Conservation (phyloP, 164 flowering plant species). For the Echeveria elegans region DNA sequence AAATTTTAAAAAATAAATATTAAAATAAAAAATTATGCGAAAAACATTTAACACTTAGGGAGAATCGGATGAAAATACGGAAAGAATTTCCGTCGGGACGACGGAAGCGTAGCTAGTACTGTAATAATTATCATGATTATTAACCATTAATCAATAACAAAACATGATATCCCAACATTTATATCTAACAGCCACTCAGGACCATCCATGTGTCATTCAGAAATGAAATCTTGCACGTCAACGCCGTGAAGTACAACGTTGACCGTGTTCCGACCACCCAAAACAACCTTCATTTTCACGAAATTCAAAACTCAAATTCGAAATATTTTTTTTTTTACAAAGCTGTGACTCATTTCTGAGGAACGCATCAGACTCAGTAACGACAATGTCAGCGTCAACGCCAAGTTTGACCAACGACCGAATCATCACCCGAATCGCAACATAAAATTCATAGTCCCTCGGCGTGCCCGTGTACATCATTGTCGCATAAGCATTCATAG, state of each 20-base stretch:
- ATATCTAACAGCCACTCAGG: not conserved
- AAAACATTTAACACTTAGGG: too few relatives aligned
- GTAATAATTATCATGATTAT: too few relatives aligned
- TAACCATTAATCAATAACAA: too few relatives aligned
- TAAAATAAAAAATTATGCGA: too few relatives aligned
- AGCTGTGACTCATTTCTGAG: conserved; percentile 61
- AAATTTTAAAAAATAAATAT: too few relatives aligned
- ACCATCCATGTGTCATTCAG: not conserved
- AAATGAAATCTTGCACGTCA: not conserved
- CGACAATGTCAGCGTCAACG: conserved; percentile 79
- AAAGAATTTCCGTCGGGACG: too few relatives aligned
- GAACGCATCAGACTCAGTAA: conserved; percentile 87
- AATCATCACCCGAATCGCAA: conserved; percentile 80
- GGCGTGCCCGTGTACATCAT: conserved; percentile 99
- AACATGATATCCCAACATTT: too few relatives aligned
- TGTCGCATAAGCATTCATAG: conserved; percentile 72
- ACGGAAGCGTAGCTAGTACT: too few relatives aligned
- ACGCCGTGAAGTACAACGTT: not conserved
- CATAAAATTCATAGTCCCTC: conserved; percentile 92
- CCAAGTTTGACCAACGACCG: conserved; percentile 48
- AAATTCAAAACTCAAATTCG: not conserved
- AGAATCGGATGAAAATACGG: too few relatives aligned
- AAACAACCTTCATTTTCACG: too few relatives aligned
- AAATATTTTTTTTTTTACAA: conserved; percentile 70
- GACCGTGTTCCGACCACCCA: not conserved